Base-by-base conservation (phyloP, 352 stramenopile genomes). In the Globisporangium alternatum region DNA sequence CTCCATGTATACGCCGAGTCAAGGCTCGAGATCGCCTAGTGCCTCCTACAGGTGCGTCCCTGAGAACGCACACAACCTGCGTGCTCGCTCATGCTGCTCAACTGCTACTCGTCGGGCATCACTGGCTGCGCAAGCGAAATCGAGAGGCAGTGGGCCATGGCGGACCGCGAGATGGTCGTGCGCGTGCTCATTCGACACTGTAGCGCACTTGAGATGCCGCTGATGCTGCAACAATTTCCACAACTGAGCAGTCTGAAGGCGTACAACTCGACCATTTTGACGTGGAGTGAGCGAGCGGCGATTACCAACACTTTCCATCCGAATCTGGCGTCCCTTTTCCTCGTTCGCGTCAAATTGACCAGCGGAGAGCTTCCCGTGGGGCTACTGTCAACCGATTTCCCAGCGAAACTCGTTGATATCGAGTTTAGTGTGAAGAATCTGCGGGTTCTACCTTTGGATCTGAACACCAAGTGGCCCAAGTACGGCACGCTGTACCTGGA, bases 251-350 rank as follows among this genome's bases (percentile, higher is more conserved):
- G 52, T 15, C 44, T 79, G 4, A 78, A 81, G 47, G 51, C 78
- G 3, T 81, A 81, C 52, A 81, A 78, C 39, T 71, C 74, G 21
- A 77, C 74, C 0, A 73, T 78, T 9, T 21, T 28, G 0, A 35
- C 54, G 2, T 81, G 74, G 74, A 57, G 35, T 10, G 44, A n/a
- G 19, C 65, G 63, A 35, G 68, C 74, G 8, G 71, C 65, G 2
- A 47, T 81, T 5, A 75, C 74, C 1, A 63, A 66, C 21, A 56
- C 65, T 10, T 65, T 69, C 8, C 68, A 81, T 25, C 57, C 71
- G 1, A 39, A 59, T 0, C 4, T 81, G 0, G 56, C 44, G 21
- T 68, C 54, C 44, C 37, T 78, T 10, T 56, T 66, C 13, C 54
- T 77, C 8, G 48, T 72, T 12, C 62, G 73, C 1, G 67, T 80